Percentiles rank a stretch among this genome's conserved stretches.
phyloP scores from a whole-genome alignment of 106 monocot genomes.

The Acorus gramineus region DNA sequence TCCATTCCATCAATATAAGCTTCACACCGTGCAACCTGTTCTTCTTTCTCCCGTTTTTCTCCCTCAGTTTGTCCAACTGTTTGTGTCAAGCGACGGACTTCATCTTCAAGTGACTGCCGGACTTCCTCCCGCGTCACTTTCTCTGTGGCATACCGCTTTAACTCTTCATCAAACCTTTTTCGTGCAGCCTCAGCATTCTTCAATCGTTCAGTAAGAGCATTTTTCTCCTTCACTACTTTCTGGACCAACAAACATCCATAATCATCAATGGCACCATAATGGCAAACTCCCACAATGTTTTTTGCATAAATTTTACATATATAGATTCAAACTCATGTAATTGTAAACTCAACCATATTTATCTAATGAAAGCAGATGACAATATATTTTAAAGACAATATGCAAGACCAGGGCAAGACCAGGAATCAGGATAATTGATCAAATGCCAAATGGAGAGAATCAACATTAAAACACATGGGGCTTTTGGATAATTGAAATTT shows the following conservation, averaged over 20 bases:
- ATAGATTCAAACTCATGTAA: too few species aligned
- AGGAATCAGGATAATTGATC: too few species aligned
- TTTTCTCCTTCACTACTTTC: constrained; percentile 85
- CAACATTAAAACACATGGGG: too few species aligned
- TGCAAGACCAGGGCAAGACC: too few species aligned
- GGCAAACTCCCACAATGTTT: too few species aligned
- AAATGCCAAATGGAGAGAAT: too few species aligned
- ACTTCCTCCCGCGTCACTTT: constrained; percentile 63
- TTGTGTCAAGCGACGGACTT: constrained; percentile 64
- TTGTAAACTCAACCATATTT: too few species aligned
- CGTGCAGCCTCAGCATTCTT: constrained; percentile 73
- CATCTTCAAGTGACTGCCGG: constrained; percentile 62
- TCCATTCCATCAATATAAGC: constrained; percentile 90
- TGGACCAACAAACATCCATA: constrained; percentile 10
- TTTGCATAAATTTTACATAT: too few species aligned
- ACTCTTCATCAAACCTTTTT: constrained; percentile 81
- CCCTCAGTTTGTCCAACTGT: constrained; percentile 81
- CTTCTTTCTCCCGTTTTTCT: constrained; percentile 93
- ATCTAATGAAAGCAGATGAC: too few species aligned
- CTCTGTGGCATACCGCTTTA: constrained; percentile 78
- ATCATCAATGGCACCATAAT: background rate
- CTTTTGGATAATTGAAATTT: too few species aligned
- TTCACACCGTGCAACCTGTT: constrained; percentile 79
- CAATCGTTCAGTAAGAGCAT: constrained; percentile 68
- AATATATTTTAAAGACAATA: too few species aligned